These are phyloP conservation scores for Cantharellus cinnabarinus DNA, from an alignment of 768 basidiomycete species.

Conservation along the genomic window DNA sequence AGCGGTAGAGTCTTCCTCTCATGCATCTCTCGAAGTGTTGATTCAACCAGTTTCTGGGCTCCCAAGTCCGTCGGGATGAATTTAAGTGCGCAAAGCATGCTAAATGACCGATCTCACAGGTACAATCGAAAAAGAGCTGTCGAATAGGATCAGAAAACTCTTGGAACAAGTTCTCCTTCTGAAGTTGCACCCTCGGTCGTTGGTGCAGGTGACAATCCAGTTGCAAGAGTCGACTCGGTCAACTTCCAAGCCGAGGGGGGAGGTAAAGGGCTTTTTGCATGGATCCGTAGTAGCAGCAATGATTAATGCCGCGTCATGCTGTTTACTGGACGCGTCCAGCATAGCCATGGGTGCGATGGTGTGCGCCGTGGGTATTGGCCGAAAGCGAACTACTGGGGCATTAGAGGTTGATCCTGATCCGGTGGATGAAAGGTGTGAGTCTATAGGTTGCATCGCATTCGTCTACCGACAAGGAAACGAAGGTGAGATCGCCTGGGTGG, in stretches of 20 bases:
- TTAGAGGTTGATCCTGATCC: slow-evolving; percentile 31
- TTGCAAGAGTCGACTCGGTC: slow-evolving; percentile 18
- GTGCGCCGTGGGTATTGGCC: slow-evolving; percentile 41
- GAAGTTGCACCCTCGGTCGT: slow-evolving; percentile 43
- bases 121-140: slow-evolving; percentile 43
- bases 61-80: slow-evolving; percentile 22
- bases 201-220: slow-evolving; percentile 64
- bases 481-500: slow-evolving; percentile 5
- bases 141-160: slow-evolving; percentile 31
- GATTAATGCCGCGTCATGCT: slow-evolving; percentile 50
- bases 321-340: slow-evolving; percentile 47
- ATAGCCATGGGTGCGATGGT: slow-evolving; percentile 59
- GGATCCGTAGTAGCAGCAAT: slow-evolving; percentile 36
- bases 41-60: slow-evolving; percentile 50
- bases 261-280: not conserved
- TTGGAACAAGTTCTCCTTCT: slow-evolving; percentile 47
- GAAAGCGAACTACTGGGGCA: not conserved
- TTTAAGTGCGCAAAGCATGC: not conserved
- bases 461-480: slow-evolving; percentile 16
- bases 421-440: slow-evolving; percentile 26
- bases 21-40: slow-evolving; percentile 53
- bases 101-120: slow-evolving; percentile 12
- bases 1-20: slow-evolving; percentile 45
- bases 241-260: not conserved
- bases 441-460: slow-evolving; percentile 44